Percentiles rank a stretch among this genome's conserved stretches.
phyloP scores from a whole-genome alignment of 2,329 filamentous ascomycete species.

The Dactylonectria macrodidyma region DNA sequence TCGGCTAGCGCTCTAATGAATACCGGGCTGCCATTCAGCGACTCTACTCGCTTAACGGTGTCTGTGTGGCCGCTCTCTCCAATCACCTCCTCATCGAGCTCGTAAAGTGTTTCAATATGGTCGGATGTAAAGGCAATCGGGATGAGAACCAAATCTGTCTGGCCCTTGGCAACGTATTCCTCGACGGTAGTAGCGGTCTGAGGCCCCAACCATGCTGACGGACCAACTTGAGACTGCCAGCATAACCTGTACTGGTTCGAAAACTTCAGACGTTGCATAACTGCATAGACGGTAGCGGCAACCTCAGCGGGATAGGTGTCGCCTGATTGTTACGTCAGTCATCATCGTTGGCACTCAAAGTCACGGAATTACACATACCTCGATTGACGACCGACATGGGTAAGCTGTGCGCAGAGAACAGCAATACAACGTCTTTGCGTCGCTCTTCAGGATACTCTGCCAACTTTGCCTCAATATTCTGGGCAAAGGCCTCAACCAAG shows the following conservation, averaged over 20 bases:
- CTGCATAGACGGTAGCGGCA: constrained; percentile 93
- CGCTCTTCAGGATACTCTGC: constrained; percentile 86
- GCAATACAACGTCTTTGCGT: constrained; percentile 83
- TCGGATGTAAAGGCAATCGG: constrained; percentile 99
- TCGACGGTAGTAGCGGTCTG: constrained; percentile 92
- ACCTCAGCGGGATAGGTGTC: constrained; percentile 97
- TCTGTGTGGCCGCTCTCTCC: constrained; percentile 85
- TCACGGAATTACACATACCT: constrained; percentile 61
- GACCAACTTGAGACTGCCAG: constrained; percentile 98
- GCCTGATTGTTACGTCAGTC: constrained; percentile 65
- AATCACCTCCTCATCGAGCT: constrained; percentile 95
- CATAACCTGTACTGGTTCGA: constrained; percentile 93
- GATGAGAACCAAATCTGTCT: constrained; percentile 91
- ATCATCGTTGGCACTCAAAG: neutral
- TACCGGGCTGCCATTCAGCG: constrained; percentile 88
- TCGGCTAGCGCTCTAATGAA: constrained; percentile 94
- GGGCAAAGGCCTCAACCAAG: constrained; percentile 91
- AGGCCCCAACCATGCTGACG: constrained; percentile 93
- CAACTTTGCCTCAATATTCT: constrained; percentile 90
- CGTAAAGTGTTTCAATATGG: constrained; percentile 97
- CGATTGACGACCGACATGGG: constrained; percentile 98
- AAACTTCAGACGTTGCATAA: constrained; percentile 93
- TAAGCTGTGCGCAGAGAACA: constrained; percentile 96
- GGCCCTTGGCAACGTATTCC: constrained; percentile 89
- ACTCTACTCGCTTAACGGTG: constrained; percentile 90